phyloP scores from a whole-genome alignment of 2,329 filamentous ascomycete species.

The Aspergillus sergii region DNA sequence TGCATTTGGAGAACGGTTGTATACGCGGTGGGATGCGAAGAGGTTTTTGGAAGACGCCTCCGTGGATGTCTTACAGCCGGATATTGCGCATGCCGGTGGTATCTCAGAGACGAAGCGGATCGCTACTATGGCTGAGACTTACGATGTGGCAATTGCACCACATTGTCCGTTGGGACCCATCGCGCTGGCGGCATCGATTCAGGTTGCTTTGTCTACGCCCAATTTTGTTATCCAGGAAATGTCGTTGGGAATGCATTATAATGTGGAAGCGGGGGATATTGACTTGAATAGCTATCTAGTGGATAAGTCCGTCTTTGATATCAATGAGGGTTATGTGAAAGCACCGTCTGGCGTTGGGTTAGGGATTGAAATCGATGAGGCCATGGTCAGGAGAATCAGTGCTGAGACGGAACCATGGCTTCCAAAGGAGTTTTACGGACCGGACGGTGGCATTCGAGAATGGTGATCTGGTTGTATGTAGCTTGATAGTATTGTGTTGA shows the following conservation, averaged over 20 bases:
- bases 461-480: conserved; percentile 8
- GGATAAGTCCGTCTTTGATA: conserved; percentile 61
- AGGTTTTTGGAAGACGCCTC: conserved; percentile 69
- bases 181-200: conserved; percentile 70
- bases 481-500: background rate
- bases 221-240: conserved; percentile 79
- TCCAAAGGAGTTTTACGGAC: conserved; percentile 15
- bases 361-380: conserved; percentile 69
- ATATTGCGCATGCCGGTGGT: conserved; percentile 71
- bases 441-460: conserved; percentile 15
- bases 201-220: conserved; percentile 63
- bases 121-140: conserved; percentile 70
- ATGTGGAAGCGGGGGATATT: conserved; percentile 50
- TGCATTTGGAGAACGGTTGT: conserved; percentile 71
- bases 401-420: conserved; percentile 9
- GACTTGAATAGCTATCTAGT: conserved; percentile 56
- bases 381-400: conserved; percentile 60
- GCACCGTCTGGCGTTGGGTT: conserved; percentile 48
- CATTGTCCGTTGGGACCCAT: conserved; percentile 75
- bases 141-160: conserved; percentile 72
- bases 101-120: conserved; percentile 72
- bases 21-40: conserved; percentile 73
- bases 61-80: conserved; percentile 73
- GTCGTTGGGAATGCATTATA: conserved; percentile 80
- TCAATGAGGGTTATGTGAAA: conserved; percentile 5